Conservation (phyloP, 805 yeast genomes). For the Kuraishia piskuri region DNA sequence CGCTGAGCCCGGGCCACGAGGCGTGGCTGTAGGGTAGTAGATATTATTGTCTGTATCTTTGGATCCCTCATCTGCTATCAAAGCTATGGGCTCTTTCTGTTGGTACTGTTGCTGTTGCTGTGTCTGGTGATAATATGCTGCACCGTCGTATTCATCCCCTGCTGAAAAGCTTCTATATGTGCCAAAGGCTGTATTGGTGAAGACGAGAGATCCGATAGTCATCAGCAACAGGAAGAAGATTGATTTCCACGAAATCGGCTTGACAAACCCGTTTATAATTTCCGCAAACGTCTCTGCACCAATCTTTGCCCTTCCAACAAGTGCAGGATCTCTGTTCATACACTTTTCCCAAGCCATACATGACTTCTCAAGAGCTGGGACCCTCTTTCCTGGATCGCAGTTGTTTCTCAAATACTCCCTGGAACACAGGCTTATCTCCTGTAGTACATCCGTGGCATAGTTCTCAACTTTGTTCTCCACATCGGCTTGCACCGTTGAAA, state of each 20-base stretch:
- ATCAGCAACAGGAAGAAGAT: slow-evolving; percentile 38
- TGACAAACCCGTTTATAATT: slow-evolving; percentile 66
- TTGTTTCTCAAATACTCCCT: slow-evolving; percentile 62
- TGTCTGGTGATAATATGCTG: slow-evolving; percentile 1
- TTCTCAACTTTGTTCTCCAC: slow-evolving; percentile 62
- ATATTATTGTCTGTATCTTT: not conserved
- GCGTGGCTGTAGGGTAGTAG: not conserved
- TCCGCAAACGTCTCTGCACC: slow-evolving; percentile 82
- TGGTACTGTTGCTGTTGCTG: slow-evolving; percentile 6
- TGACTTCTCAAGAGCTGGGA: slow-evolving; percentile 62
- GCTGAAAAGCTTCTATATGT: slow-evolving; percentile 8
- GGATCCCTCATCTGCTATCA: not conserved
- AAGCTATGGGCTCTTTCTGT: slow-evolving; percentile 9
- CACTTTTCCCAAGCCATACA: slow-evolving; percentile 78
- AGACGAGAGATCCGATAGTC: slow-evolving; percentile 41
- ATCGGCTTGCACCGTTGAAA: slow-evolving; percentile 51
- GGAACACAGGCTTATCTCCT: slow-evolving; percentile 61
- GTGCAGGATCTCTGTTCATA: slow-evolving; percentile 68
- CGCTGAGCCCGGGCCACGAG: not conserved
- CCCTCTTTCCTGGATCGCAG: slow-evolving; percentile 56
- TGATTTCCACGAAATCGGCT: slow-evolving; percentile 64
- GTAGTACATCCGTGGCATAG: slow-evolving; percentile 48
- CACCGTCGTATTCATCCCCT: not conserved
- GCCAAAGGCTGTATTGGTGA: slow-evolving; percentile 44
- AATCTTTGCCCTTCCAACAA: slow-evolving; percentile 53